Evolutionary conservation across 2,329 filamentous ascomycete genomes (phyloP).

Genomic region (Calcarisporium arbuscula): DNA sequence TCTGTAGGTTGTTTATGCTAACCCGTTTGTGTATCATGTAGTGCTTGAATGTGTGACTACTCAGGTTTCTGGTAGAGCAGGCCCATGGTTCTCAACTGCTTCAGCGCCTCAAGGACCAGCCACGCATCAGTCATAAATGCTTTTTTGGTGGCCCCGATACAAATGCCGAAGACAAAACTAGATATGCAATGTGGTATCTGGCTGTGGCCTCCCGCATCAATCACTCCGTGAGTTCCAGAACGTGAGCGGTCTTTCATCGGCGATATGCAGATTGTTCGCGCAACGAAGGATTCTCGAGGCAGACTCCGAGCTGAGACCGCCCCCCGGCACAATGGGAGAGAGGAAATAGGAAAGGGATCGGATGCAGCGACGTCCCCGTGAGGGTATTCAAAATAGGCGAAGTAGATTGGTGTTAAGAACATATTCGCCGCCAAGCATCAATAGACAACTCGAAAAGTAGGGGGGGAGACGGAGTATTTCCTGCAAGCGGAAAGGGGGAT

Average conservation of each 20-base stretch:
- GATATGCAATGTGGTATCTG: slow-evolving; percentile 41
- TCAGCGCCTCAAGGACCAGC: slow-evolving; percentile 25
- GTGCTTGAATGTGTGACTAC: background rate
- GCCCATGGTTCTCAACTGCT: slow-evolving; percentile 37
- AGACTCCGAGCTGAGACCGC: slow-evolving; percentile 41
- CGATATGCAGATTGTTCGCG: slow-evolving; percentile 46
- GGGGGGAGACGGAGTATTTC: too few relatives aligned
- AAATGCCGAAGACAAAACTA: too few relatives aligned
- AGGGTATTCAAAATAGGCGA: too few relatives aligned
- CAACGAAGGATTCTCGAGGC: slow-evolving; percentile 33
- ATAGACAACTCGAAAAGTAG: too few relatives aligned
- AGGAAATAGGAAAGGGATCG: too few relatives aligned
- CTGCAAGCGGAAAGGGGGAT: too few relatives aligned
- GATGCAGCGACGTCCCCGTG: too few relatives aligned
- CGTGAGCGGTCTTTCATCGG: slow-evolving; percentile 43
- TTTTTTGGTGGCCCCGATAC: too few relatives aligned
- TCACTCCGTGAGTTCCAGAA: slow-evolving; percentile 44
- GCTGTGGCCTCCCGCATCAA: slow-evolving; percentile 44
- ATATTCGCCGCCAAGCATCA: too few relatives aligned
- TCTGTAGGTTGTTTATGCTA: slow-evolving; percentile 38
- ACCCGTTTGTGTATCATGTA: too few relatives aligned
- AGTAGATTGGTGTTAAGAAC: too few relatives aligned
- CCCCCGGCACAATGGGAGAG: too few relatives aligned
- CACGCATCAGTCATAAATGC: slow-evolving; percentile 1
- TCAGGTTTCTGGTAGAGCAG: slow-evolving; percentile 41